Base-by-base conservation (phyloP, 805 yeast species). In the Candida peoriensis region DNA sequence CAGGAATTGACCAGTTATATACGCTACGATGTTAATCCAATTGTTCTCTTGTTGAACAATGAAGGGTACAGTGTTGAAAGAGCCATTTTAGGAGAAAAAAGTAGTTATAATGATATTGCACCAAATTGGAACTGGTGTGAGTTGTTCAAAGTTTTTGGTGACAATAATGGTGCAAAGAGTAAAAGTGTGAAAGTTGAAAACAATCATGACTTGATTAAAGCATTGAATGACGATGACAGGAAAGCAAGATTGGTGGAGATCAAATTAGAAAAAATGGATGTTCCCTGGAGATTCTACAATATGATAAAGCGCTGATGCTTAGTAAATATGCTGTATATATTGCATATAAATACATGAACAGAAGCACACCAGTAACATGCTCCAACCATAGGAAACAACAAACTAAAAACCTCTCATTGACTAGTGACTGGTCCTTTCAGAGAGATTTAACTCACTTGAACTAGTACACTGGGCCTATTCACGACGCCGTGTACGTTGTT, bases 41-140 rank as follows among this genome's bases (percentile, higher is more conserved):
- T 75, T 43, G 57, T 78, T 20, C 70, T 78, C 36, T 61, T 78
- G 16, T 63, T 78, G 55, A 78, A 78, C 58, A 78, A 78, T 46
- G 74, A 71, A 39, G 85, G 85, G 27, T 78, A 77, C 55, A 76
- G 83, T 14, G 75, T 76, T 39, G 85, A 78, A 52, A 65, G 82
- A 54, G 66, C 77, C 42, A 68, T 78, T 34, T 74, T 76, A 47
- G 80, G 79, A 29, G 65, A 66, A 32, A 58, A 58, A 2, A 77
- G 78, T 36, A 50, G 65, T 11, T 76, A 77, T 54, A 77, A 78
- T 44, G 81, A 77, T 42, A 70, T 78, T 39, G 81, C 76, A 44
- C 71, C 71, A 31, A 43, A 47, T 33, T 78, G 85, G 85, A 62
- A 74, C 35, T 74, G 74, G 60, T 52, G 65, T 27, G 52, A 55